Evolutionary conservation across 176 grass and related monocot species (phyloP), one percentile per base, ranked within the genome.

Genomic region (Lolium multiflorum): DNA sequence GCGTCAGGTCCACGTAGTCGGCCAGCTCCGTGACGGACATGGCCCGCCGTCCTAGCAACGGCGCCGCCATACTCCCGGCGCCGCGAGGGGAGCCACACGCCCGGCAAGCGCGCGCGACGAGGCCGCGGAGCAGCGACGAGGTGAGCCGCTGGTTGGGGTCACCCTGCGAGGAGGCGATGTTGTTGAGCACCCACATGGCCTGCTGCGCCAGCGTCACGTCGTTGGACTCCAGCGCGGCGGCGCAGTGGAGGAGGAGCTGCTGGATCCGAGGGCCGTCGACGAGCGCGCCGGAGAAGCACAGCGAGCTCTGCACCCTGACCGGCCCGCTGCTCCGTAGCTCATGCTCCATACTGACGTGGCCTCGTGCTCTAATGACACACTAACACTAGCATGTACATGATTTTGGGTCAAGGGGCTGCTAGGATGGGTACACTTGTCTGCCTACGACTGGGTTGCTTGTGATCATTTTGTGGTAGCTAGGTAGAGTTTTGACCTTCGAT

Each of bases 141-240:
- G 93, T 92, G 63, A 96, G 90, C 18, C 93, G 90, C 87, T 98
- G 93, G 84, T 91, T 94, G 67, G 93, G 93, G 76, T 94, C 93
- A 0, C 96, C 93, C 64, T 98, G 92, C 4, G 93, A 81, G 3
- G 92, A 91, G 14, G 93, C 96, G 80, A 98, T 98, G 93, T 96
- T 98, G 88, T 98, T 94, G 79, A 98, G 93, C 31, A 98, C 96
- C 96, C 96, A 98, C 80, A 98, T 86, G 79, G 93, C 83, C 86
- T 98, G 96, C 84, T 98, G 93, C 51, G 96, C 92, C 73, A 98
- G 96, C 73, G 93, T 98, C 37, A 91, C 93, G 69, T 98, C 96
- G 75, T 98, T 96, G 75, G 86, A 81, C 88, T 98, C 96, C 20
- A 98, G 89, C 56, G 96, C 94, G 43, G 71, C 87, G 62, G 93